phyloP scores from a whole-genome alignment of 306 rosid genomes.

The Senna tora region DNA sequence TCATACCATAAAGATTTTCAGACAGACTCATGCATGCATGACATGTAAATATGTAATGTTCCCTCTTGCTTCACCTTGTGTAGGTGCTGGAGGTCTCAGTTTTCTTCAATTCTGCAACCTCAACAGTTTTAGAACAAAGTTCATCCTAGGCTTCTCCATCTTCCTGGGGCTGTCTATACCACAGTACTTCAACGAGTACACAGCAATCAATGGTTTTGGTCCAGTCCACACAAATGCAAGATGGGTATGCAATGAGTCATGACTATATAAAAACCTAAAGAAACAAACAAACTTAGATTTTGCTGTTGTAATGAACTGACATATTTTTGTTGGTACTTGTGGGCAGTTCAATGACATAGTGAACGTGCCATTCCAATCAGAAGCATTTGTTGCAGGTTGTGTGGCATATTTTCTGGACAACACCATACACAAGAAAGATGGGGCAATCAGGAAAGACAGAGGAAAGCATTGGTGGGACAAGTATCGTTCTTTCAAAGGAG shows the following conservation, averaged over 20 bases:
- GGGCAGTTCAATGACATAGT: slow-evolving; percentile 92
- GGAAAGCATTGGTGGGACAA: slow-evolving; percentile 99
- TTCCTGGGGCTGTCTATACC: slow-evolving; percentile 91
- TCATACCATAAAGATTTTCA: background rate
- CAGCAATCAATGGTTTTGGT: slow-evolving; percentile 77
- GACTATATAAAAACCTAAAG: slow-evolving; percentile 29
- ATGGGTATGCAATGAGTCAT: too few relatives aligned
- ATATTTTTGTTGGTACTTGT: slow-evolving; percentile 7
- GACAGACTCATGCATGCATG: background rate
- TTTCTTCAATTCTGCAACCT: slow-evolving; percentile 98
- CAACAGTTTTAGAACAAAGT: slow-evolving; percentile 89
- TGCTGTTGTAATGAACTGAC: slow-evolving; percentile 26
- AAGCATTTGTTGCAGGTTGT: slow-evolving; percentile 87
- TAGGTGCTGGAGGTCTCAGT: slow-evolving; percentile 88
- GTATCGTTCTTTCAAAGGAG: slow-evolving; percentile 76
- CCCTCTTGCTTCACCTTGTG: background rate
- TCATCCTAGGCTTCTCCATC: slow-evolving; percentile 85
- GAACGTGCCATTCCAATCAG: slow-evolving; percentile 89
- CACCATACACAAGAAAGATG: slow-evolving; percentile 75
- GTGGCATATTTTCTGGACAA: slow-evolving; percentile 90
- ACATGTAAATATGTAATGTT: too few relatives aligned
- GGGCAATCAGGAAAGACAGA: slow-evolving; percentile 70
- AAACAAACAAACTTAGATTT: background rate
- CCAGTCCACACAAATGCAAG: slow-evolving; percentile 86
- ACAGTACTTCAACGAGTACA: slow-evolving; percentile 96